Base-by-base conservation (phyloP, 768 basidiomycete genomes). In the Mycena venus region DNA sequence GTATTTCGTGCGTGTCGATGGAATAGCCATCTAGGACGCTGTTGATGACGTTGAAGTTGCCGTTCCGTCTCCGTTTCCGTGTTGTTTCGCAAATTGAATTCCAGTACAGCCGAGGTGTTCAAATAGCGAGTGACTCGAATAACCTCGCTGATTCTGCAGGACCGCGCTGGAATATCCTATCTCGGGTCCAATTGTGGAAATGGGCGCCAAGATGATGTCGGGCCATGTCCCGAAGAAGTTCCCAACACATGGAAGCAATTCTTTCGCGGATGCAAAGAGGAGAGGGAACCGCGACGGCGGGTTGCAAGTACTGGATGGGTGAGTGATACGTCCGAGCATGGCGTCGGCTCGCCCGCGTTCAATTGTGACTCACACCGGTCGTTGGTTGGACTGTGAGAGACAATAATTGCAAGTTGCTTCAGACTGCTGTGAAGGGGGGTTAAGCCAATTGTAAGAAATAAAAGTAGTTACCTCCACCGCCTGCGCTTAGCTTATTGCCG, bases 311-410 rank as follows among this genome's bases (percentile, higher is more conserved):
- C 62, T 63, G n/a, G 34, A 61, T 32, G 55, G 55, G 31, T 31
- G 17, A 32, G 55, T 56, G 55, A 56, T 56, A 53, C 23, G 51
- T 53, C 32, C 25, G 60, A 29, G 27, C 6, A 42, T 62, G 47
- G 63, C 63, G 47, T 67, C 65, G 65, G 65, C 38, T 67, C 65
- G 36, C 65, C 47, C 32, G n/a, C 11, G 49, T 32, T 31, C 44
- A 56, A 32, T 34, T 32, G 31, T 56, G 55, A 56, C 10, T 56
- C 31, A 49, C 44, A 8, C 8, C 47, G 47, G n/a, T n/a, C n/a
- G n/a, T 2, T 21, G n/a, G 11, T 8, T 23, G 47, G 47, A 23
- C n/a, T 23, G n/a, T 49, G 2, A 42, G 42, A 42, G 42, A 42
- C 42, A 29, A 29, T 27, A 53, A 53, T 12, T 10, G 10, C 42